Evolutionary conservation across 257 asterid species (phyloP).

Genomic region (Capsicum baccatum): DNA sequence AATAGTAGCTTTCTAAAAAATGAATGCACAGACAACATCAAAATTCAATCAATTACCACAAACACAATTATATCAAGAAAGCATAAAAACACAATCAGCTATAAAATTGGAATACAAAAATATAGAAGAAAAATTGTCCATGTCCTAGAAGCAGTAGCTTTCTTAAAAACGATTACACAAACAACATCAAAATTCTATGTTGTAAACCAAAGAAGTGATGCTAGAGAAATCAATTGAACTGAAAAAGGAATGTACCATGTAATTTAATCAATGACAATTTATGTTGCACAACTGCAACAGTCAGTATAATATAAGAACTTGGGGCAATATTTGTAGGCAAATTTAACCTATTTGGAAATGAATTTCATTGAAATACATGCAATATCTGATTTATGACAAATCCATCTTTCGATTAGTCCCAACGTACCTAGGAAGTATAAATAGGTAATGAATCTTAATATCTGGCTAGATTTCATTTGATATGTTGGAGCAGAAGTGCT

Average conservation of each 20-base stretch:
- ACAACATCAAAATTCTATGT: slow-evolving; percentile 55
- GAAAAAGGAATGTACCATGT: slow-evolving; percentile 35
- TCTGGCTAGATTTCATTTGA: slow-evolving; percentile 84
- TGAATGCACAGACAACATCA: no score
- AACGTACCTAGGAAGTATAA: slow-evolving; percentile 84
- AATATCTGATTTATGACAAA: neutral
- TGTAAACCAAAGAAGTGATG: slow-evolving; percentile 83
- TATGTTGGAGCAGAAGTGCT: slow-evolving; percentile 75
- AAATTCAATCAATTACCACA: no score
- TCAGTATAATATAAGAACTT: neutral
- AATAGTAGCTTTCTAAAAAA: no score
- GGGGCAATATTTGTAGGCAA: neutral
- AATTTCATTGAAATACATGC: neutral
- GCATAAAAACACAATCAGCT: no score
- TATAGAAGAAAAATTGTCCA: no score
- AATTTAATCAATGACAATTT: slow-evolving; percentile 20
- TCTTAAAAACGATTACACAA: no score
- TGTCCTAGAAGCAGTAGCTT: no score
- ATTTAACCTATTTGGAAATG: neutral
- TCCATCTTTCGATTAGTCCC: neutral
- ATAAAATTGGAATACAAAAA: no score
- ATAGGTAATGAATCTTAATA: slow-evolving; percentile 84
- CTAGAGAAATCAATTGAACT: slow-evolving; percentile 91
- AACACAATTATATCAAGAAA: no score
- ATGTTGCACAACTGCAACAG: no score